These are phyloP conservation scores for Isochrysis galbana DNA, from an alignment of 78 protist species.

Conservation along the genomic window DNA sequence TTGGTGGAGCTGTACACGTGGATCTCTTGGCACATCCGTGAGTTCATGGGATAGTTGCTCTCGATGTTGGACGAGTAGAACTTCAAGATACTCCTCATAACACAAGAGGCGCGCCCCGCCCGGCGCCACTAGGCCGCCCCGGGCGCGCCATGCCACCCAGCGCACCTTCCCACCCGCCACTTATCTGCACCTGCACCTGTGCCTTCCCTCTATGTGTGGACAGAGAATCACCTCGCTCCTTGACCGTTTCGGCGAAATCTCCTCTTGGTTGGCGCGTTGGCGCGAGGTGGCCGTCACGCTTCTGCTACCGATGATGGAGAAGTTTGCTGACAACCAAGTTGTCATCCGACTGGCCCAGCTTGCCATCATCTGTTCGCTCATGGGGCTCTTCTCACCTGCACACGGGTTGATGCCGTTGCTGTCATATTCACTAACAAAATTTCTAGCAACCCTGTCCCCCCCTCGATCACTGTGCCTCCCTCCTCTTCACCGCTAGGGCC, in stretches of 20 bases:
- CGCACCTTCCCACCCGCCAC: too few species aligned
- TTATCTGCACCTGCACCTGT: too few species aligned
- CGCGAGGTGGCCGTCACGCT: not conserved
- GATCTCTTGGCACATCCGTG: not conserved
- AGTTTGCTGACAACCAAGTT: constrained; percentile 10
- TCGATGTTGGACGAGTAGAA: not conserved
- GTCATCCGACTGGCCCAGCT: not conserved
- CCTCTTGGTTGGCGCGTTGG: not conserved
- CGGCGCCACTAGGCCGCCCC: too few species aligned
- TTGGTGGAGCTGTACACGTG: too few species aligned
- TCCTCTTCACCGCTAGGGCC: too few species aligned
- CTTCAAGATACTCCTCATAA: not conserved
- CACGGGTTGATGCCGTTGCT: not conserved
- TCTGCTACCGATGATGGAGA: not conserved
- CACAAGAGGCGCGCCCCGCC: not conserved
- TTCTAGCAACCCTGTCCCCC: too few species aligned
- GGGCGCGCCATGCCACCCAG: too few species aligned
- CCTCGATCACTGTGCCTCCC: too few species aligned
- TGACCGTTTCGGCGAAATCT: not conserved
- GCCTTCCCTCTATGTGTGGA: too few species aligned
- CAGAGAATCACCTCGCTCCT: not conserved
- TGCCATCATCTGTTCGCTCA: not conserved
- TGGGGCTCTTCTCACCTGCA: not conserved
- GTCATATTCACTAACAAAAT: not conserved
- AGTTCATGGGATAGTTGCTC: not conserved